Base-by-base conservation (phyloP, 331 rosid species). In the Spiraea crenata region DNA sequence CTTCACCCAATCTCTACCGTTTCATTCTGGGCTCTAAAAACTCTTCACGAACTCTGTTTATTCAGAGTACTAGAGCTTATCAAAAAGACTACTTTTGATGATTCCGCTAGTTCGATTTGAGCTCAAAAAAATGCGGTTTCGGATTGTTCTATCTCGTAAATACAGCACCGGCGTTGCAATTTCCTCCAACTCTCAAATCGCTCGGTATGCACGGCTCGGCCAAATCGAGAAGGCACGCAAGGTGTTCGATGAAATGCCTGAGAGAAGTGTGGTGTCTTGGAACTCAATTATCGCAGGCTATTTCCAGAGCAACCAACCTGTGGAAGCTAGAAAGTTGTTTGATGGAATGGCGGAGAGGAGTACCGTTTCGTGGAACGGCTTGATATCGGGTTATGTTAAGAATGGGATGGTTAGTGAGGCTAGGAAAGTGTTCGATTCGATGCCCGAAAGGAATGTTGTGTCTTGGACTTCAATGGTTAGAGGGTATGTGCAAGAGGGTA, bases 401-500 rank as follows among this genome's bases (percentile, higher is more conserved):
- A 66, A 54, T 54, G 79, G 74, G 49, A 67, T 75, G 79, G 16
- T 75, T 14, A 48, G 42, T 31, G 55, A 51, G 42, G 79, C 79
- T 20, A 66, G 69, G 49, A 67, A 52, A 56, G 68, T 66, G 38
- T 75, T 75, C 67, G 69, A 67, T 68, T 75, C 44, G 6, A 75
- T 58, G 69, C 74, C 74, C 16, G 40, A 75, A 42, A 57, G 63
- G 15, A 67, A 75, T 40, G 47, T 75, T 44, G 63, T 75, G 19
- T 75, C 79, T 14, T 75, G 79, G 79, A 75, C 74, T 4, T 20
- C 40, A 0, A 75, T 75, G 74, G 63, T 75, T 11, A 25, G 74
- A 57, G 79, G 74, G 69, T 67, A 75, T 40, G 63, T 75, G 44
- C 79, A 57, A 44, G 68, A 68, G 45, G 79, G 79, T 39, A 48